Conservation (phyloP, 495 filamentous ascomycete genomes). For the Wilcoxina mikolae region DNA sequence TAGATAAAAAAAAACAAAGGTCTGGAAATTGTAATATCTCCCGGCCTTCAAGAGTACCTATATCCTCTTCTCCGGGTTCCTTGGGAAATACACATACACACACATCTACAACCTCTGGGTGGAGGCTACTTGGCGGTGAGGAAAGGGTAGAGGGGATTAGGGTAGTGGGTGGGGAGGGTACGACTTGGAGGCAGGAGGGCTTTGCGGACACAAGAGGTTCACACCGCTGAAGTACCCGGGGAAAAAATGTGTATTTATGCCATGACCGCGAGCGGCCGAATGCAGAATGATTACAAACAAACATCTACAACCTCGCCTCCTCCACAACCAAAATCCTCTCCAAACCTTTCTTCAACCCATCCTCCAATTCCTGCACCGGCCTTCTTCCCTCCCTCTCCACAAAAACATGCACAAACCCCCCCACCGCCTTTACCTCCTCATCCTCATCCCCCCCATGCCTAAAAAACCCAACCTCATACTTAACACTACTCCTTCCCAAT, state of each 20-base stretch:
- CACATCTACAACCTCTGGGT: no score
- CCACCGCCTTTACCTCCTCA: constrained; percentile 76
- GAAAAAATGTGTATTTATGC: background rate
- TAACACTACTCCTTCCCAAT: constrained; percentile 75
- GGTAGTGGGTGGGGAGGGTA: background rate
- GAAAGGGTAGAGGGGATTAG: no score
- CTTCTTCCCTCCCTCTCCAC: constrained; percentile 58
- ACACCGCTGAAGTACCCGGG: background rate
- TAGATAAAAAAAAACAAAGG: no score
- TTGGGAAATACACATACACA: no score
- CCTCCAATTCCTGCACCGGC: constrained; percentile 44
- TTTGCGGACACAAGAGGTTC: background rate
- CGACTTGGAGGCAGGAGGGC: background rate
- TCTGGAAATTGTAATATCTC: no score
- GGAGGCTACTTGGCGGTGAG: no score
- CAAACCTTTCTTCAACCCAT: constrained; percentile 39
- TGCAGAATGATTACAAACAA: background rate
- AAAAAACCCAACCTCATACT: constrained; percentile 83
- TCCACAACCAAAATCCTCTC: constrained; percentile 24
- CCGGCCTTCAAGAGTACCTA: no score
- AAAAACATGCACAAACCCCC: constrained; percentile 80
- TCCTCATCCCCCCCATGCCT: constrained; percentile 57
- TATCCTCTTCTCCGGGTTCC: no score
- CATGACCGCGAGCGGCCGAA: background rate
- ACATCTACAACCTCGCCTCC: constrained; percentile 3